Evolutionary conservation across 257 asterid genomes (phyloP).

Genomic region (Fraxinus anomala): DNA sequence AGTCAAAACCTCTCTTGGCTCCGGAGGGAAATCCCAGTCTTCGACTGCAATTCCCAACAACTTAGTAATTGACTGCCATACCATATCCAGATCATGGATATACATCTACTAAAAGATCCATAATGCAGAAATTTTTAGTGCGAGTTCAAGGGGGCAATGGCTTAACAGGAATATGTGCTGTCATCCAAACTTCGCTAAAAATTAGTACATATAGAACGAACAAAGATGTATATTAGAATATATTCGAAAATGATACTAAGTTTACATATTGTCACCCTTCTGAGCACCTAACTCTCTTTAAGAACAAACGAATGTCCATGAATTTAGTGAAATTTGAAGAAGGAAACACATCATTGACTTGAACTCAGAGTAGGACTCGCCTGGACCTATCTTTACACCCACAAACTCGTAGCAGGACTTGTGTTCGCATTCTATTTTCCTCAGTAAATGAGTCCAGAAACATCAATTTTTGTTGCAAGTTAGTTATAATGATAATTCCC

Average conservation of each 20-base stretch:
- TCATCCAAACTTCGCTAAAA: neutral
- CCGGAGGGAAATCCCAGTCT: neutral
- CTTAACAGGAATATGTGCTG: neutral
- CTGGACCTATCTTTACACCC: conserved; percentile 54
- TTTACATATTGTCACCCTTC: conserved; percentile 16
- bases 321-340: conserved; percentile 31
- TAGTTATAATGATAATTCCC: no score
- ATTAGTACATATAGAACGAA: no score
- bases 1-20: neutral
- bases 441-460: no score
- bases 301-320: conserved; percentile 37
- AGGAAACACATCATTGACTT: conserved; percentile 32
- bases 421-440: no score
- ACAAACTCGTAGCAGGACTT: conserved; percentile 36
- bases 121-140: neutral
- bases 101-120: no score
- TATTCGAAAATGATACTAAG: neutral
- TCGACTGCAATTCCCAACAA: neutral
- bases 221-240: no score
- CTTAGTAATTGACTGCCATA: no score
- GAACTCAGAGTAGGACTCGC: conserved; percentile 48
- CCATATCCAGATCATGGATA: neutral
- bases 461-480: no score
- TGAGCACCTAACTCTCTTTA: conserved; percentile 28
- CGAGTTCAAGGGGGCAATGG: neutral